phyloP scores from a whole-genome alignment of 1,139 yeast species.

The Candida frijolesensis region DNA sequence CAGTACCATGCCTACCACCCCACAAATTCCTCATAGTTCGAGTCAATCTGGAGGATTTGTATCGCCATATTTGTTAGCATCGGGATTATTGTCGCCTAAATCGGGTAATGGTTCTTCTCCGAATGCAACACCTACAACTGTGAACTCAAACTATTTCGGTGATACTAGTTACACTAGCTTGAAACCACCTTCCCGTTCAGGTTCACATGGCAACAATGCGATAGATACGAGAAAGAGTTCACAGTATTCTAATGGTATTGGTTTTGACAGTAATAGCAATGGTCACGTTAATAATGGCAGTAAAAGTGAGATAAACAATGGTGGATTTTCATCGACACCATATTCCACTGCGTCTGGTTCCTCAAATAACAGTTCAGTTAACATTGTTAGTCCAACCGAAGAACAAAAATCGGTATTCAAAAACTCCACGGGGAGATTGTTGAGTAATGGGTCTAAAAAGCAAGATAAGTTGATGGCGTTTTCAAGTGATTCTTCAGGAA shows the following conservation, averaged over 20 bases:
- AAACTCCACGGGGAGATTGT: constrained; percentile 27
- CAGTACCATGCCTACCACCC: constrained; percentile 28
- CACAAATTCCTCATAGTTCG: constrained; percentile 25
- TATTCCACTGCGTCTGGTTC: constrained; percentile 10
- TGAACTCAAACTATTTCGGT: constrained; percentile 11
- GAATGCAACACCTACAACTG: constrained; percentile 22
- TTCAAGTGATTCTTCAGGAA: constrained; percentile 46
- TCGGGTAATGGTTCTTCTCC: constrained; percentile 30
- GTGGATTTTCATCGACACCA: constrained; percentile 9
- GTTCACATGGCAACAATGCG: constrained; percentile 2
- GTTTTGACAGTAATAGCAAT: neutral
- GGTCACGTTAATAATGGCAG: neutral
- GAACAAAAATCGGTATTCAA: constrained; percentile 20
- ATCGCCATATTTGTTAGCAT: constrained; percentile 61
- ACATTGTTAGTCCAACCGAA: constrained; percentile 6
- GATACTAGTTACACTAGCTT: constrained; percentile 5
- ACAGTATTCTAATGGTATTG: neutral
- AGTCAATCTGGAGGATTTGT: constrained; percentile 54
- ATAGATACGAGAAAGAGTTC: constrained; percentile 8
- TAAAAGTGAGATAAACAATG: neutral
- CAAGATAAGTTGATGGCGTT: constrained; percentile 43
- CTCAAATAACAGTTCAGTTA: constrained; percentile 5
- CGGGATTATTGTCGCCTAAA: constrained; percentile 56
- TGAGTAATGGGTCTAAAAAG: constrained; percentile 24
- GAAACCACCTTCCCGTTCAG: constrained; percentile 12